Evolutionary conservation across 345 rosid genomes (phyloP), one percentile per base, ranked within the genome.

Genomic region (Salix caprea): DNA sequence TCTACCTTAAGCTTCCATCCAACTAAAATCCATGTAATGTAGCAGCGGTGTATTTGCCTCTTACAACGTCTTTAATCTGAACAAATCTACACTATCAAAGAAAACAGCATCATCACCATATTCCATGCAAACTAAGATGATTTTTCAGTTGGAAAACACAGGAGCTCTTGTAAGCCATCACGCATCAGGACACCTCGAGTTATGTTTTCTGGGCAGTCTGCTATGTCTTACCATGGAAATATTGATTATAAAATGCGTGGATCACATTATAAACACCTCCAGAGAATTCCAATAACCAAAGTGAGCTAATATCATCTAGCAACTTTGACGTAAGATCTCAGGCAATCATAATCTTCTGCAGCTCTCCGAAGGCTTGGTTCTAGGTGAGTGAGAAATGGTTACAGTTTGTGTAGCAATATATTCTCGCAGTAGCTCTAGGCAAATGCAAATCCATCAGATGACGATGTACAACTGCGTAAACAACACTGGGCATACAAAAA

Each of bases 391-490:
- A 67, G 60, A 36, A 61, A 72, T 36, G 48, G 74, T 93, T 91
- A 93, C 98, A 89, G 94, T 82, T 88, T 91, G 70, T 91, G 87
- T 40, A 96, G 91, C 78, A 88, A 72, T 48, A 96, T 88, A 90
- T 90, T 84, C 83, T 96, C 99, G 52, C 96, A 93, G 90, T 96
- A 96, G 87, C 99, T 90, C 99, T 98, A 91, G 74, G 97, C 97
- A 79, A 96, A 86, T 75, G 97, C 91, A 82, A 91, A 86, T 77
- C 98, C 98, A 82, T 96, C 99, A 54, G 97, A 89, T 40, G 99
- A 96, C 72, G 98, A 91, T 78, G 99, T 44, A 30, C 32, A 30
- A 56, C 24, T 0, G 26, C 5, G 7, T 3, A 21, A 56, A 8
- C 26, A 56, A n/a, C 26, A 56, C 5, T 21, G 23, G 61, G 24